Percentiles rank a stretch among this genome's conserved stretches.
Conservation (phyloP, 495 filamentous ascomycete genomes). For the Coniosporium apollinis region DNA sequence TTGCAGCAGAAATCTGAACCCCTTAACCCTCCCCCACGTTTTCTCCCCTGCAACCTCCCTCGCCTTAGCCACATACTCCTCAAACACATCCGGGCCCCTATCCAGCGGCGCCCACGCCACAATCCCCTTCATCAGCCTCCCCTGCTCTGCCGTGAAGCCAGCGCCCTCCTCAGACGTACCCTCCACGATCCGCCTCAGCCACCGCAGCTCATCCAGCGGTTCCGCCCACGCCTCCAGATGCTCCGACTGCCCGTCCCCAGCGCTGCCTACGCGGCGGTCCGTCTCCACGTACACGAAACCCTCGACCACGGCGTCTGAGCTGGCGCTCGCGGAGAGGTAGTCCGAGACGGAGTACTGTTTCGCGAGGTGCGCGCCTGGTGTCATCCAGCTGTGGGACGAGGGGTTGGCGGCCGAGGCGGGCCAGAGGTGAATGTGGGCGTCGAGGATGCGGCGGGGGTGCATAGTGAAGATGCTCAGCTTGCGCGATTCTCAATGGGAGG, state of each 20-base stretch:
- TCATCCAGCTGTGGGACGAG: conserved; percentile 46
- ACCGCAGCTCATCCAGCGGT: conserved; percentile 55
- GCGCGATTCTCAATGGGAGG: no score
- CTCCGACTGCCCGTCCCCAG: conserved; percentile 21
- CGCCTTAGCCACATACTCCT: conserved; percentile 17
- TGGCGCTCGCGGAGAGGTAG: conserved; percentile 4
- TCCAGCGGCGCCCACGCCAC: conserved; percentile 72
- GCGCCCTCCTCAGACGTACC: conserved; percentile 40
- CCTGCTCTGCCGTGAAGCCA: conserved; percentile 36
- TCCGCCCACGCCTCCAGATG: conserved; percentile 32
- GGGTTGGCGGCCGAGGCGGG: conserved; percentile 39
- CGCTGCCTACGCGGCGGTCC: conserved; percentile 35
- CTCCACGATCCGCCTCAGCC: conserved; percentile 44
- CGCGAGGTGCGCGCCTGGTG: conserved; percentile 35
- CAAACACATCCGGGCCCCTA: conserved; percentile 27
- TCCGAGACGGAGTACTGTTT: conserved; percentile 34
- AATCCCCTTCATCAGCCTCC: conserved; percentile 41
- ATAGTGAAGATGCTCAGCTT: no score
- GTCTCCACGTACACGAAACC: conserved; percentile 74
- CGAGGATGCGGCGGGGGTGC: conserved; percentile 36
- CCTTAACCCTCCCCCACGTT: conserved; percentile 34
- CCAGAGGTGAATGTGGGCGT: conserved; percentile 81
- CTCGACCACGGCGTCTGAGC: conserved; percentile 17
- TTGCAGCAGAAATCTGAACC: conserved; percentile 69
- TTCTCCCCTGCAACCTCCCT: conserved; percentile 24